Evolutionary conservation across 164 flowering plant genomes (phyloP), one percentile per base, ranked within the genome.

Genomic region (Pachysandra terminalis): DNA sequence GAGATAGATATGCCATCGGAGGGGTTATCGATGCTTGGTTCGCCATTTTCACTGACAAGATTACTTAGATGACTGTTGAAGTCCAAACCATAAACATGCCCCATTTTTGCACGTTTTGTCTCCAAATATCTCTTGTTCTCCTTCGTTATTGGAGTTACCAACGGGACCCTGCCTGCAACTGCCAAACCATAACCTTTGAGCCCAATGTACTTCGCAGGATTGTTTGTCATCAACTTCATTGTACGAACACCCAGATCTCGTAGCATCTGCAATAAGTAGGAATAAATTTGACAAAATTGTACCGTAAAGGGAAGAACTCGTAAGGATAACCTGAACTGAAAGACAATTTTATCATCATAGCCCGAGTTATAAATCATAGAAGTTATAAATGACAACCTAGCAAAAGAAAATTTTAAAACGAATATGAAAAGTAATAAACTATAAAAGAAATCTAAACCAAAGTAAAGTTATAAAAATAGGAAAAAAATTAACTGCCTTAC

Each of bases 151-250:
- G 84, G 90, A 53, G 90, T 84, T 26, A 90, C 0, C 13, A 93
- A 83, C 0, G 99, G 96, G n/a, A 93, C 96, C 62, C 99, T 69
- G 21, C 92, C 95, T 1, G 79, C 69, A 56, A 93, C 78, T 21
- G 88, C 71, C 80, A 96, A 77, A 35, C 99, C 97, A 68, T 96
- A 93, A 59, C 98, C 99, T 82, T 89, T 89, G 26, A 96, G 88
- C 67, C 98, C 98, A 13, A 71, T 21, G 54, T 88, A 96, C 78
- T 93, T 96, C 7, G 97, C 80, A 19, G 98, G 99, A 71, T 93
- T 96, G 82, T 96, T 96, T 19, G 98, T 91, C 98, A 96, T 89
- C 75, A 93, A 71, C 83, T 82, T 88, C 97, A 96, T 88, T 9
- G 98, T 89, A 40, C 86, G 74, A 25, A 96, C 96, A 59, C 99